These are phyloP conservation scores for Pugionium dolabratum DNA, from an alignment of 345 rosid genomes.

Conservation along the genomic window DNA sequence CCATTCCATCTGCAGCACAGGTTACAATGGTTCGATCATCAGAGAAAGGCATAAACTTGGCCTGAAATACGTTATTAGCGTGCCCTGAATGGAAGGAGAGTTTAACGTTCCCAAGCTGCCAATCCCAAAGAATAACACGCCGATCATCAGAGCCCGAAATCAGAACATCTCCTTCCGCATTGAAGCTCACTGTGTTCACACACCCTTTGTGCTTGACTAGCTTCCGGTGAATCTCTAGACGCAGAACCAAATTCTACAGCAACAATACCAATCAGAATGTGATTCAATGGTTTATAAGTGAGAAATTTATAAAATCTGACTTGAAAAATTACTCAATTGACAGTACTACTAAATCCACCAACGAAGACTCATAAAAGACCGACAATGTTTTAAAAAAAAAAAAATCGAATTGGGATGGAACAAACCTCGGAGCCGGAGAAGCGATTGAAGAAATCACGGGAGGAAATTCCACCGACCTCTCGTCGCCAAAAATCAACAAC, in stretches of 20 bases:
- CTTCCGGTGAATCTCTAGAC: constrained; percentile 58
- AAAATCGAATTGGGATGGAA: background rate
- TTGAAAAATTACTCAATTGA: background rate
- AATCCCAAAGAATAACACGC: constrained; percentile 71
- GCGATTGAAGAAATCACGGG: constrained; percentile 69
- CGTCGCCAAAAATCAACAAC: constrained; percentile 71
- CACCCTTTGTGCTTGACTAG: constrained; percentile 76
- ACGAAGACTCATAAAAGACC: background rate
- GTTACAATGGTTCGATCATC: constrained; percentile 82
- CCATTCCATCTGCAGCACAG: constrained; percentile 96
- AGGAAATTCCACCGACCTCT: constrained; percentile 72
- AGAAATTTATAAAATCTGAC: too few relatives aligned
- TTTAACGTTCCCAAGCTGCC: constrained; percentile 67
- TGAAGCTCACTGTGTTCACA: constrained; percentile 81
- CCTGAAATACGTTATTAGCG: constrained; percentile 72
- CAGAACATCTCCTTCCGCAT: constrained; percentile 55
- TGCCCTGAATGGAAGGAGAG: constrained; percentile 77
- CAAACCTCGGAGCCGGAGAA: constrained; percentile 75
- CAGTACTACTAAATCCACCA: background rate
- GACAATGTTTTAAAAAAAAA: background rate
- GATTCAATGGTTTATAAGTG: too few relatives aligned
- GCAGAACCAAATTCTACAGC: constrained; percentile 67
- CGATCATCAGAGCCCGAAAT: constrained; percentile 90
- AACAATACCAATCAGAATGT: background rate
- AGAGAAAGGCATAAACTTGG: constrained; percentile 75